Base-by-base conservation (phyloP, 768 basidiomycete species). In the Zangia roseola region DNA sequence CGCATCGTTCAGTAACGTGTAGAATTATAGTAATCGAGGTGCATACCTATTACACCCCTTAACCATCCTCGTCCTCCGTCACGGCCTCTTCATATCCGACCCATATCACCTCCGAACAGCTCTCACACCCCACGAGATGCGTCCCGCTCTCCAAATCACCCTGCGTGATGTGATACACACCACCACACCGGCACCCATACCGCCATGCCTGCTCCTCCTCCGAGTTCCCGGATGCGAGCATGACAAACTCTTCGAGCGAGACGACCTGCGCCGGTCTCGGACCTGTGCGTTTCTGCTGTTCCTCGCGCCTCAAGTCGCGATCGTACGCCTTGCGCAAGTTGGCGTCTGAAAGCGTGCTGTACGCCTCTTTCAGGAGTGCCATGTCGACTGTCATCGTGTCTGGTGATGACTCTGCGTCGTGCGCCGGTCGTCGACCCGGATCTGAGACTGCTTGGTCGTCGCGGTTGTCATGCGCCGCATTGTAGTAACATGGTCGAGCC, bases 21-120 rank as follows among this genome's bases (percentile, higher is more conserved):
- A 17, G 10, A 35, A 39, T 7, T 6, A 25, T 14, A n/a, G 23
- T 10, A 2, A 14, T 26, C 28, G n/a, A n/a, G n/a, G n/a, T n/a
- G n/a, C 20, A 21, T 37, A 13, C 10, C 30, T 5, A 35, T 8
- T 17, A 13, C 28, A 10, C 19, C 10, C 38, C 41, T 24, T 35
- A 6, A 10, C 6, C 21, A 17, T 45, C 34, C 6, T 50, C 60
- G 23, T 69, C 72, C 7, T 57, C 67, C 35, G 10, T 31, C 25
- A 74, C 71, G 17, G 63, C 71, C 12, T 77, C 59, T 66, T 92
- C 85, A 58, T 90, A 92, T 2, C 91, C 90, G n/a, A 83, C 86
- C 87, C 89, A 92, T 1, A 92, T 72, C 9, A 80, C 81, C 65
- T 92, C 91, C 14, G 91, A 93, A 62, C 90, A 92, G 45, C 80